phyloP scores from a whole-genome alignment of 371 early-diverging fungal genomes.

The Dichotomocladium elegans region DNA sequence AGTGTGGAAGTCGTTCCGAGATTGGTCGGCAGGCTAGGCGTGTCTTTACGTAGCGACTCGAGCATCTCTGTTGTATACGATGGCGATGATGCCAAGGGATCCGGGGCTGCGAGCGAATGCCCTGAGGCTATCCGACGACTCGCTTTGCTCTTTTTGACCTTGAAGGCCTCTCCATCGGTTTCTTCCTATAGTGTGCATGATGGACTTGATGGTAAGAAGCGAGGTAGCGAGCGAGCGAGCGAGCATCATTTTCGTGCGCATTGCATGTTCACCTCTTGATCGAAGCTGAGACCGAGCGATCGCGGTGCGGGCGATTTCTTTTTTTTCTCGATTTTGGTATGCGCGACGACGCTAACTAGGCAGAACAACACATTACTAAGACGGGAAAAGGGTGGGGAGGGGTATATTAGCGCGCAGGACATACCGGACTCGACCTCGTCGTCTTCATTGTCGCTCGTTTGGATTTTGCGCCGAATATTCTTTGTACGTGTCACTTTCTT shows the following conservation, averaged over 20 bases:
- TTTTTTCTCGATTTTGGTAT: slow-evolving; percentile 23
- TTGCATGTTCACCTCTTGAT: slow-evolving; percentile 13
- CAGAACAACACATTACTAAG: background rate
- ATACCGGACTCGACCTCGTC: too few relatives aligned
- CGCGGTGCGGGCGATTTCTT: slow-evolving; percentile 24
- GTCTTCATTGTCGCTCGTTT: slow-evolving; percentile 28
- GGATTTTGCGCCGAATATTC: slow-evolving; percentile 39
- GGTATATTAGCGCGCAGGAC: too few relatives aligned
- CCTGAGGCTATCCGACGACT: slow-evolving; percentile 11
- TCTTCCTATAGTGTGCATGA: slow-evolving; percentile 27
- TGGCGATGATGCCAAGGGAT: too few relatives aligned
- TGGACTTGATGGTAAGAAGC: too few relatives aligned
- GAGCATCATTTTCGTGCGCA: background rate
- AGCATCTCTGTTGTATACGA: slow-evolving; percentile 27
- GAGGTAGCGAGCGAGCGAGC: background rate
- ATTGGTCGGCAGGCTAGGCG: slow-evolving; percentile 30
- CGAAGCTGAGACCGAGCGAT: slow-evolving; percentile 33
- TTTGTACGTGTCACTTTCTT: slow-evolving; percentile 36
- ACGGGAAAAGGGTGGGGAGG: too few relatives aligned
- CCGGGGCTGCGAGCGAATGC: too few relatives aligned
- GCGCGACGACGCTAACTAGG: slow-evolving; percentile 13
- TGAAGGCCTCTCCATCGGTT: slow-evolving; percentile 23
- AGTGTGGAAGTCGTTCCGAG: background rate
- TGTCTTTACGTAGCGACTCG: slow-evolving; percentile 28
- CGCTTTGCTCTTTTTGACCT: slow-evolving; percentile 33